These are phyloP conservation scores for Beta corolliflora DNA, from an alignment of 179 eudicot species.

Conservation along the genomic window DNA sequence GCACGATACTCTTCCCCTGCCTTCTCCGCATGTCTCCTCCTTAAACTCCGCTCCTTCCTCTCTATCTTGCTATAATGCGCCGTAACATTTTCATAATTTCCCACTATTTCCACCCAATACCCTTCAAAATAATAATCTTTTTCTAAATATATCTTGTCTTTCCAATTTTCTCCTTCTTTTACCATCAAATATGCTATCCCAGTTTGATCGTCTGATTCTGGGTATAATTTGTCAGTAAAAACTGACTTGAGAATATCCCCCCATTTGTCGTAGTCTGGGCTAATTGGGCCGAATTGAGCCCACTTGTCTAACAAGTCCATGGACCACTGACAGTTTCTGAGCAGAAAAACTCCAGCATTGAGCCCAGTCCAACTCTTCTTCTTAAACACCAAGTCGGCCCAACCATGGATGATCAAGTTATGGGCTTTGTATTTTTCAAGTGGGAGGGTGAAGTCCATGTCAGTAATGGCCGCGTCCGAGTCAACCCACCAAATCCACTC, in stretches of 20 bases:
- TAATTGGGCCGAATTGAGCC: slow-evolving; percentile 51
- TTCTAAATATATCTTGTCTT: slow-evolving; percentile 42
- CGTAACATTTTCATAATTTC: slow-evolving; percentile 23
- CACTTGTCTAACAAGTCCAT: slow-evolving; percentile 50
- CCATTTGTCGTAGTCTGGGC: slow-evolving; percentile 44
- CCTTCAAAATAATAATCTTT: slow-evolving; percentile 41
- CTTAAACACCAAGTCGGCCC: slow-evolving; percentile 40
- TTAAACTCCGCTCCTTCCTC: slow-evolving; percentile 24
- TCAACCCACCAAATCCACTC: slow-evolving; percentile 64
- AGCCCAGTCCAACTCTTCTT: slow-evolving; percentile 51
- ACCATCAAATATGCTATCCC: slow-evolving; percentile 40
- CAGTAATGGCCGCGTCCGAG: slow-evolving; percentile 51
- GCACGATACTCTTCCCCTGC: slow-evolving; percentile 30
- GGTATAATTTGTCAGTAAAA: slow-evolving; percentile 45
- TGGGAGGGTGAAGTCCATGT: slow-evolving; percentile 56
- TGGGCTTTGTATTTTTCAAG: slow-evolving; percentile 37
- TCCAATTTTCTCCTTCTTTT: slow-evolving; percentile 38
- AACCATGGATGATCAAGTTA: slow-evolving; percentile 50
- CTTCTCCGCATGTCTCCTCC: slow-evolving; percentile 45
- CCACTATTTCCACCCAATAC: slow-evolving; percentile 47
- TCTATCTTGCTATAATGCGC: slow-evolving; percentile 26
- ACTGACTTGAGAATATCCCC: slow-evolving; percentile 31
- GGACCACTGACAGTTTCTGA: slow-evolving; percentile 67
- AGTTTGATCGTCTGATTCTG: slow-evolving; percentile 55
- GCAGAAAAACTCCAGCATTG: slow-evolving; percentile 52